Conservation (phyloP, 2,329 filamentous ascomycete genomes). For the Fusarium praegraminearum region DNA sequence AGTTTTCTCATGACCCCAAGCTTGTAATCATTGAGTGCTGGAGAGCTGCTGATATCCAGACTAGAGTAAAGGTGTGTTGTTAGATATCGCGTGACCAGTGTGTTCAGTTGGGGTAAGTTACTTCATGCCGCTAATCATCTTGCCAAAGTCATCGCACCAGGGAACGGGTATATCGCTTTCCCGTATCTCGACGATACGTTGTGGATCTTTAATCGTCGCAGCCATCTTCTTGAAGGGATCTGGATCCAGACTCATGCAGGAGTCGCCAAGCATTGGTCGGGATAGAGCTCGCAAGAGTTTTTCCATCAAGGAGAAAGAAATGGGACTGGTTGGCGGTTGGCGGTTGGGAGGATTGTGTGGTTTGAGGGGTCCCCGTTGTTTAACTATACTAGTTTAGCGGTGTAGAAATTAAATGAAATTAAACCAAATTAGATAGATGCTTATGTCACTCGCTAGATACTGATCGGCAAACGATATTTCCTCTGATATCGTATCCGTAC, state of each 20-base stretch:
- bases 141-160: conserved; percentile 26
- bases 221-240: conserved; percentile 3
- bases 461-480: not conserved
- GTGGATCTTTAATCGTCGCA: conserved; percentile 1
- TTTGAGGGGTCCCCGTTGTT: not conserved
- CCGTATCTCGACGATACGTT: conserved; percentile 10
- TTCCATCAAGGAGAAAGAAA: not conserved
- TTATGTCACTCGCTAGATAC: conserved; percentile 1
- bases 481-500: not conserved
- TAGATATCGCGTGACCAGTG: accelerated
- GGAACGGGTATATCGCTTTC: conserved; percentile 12
- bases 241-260: not conserved
- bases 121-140: conserved; percentile 32
- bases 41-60: not conserved
- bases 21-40: conserved; percentile 2
- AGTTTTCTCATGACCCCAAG: not conserved
- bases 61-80: not conserved
- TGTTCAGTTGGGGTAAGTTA: not conserved
- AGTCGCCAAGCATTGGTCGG: not conserved
- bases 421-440: not conserved
- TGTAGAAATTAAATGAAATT: not conserved
- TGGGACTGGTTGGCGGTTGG: not conserved
- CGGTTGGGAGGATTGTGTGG: not conserved
- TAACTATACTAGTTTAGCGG: not conserved
- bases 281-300: not conserved